A percentile compares a stretch with the other conserved stretches of the same genome.
phyloP scores from a whole-genome alignment of 2,329 filamentous ascomycete genomes.

The Pseudonectria foliicola region DNA sequence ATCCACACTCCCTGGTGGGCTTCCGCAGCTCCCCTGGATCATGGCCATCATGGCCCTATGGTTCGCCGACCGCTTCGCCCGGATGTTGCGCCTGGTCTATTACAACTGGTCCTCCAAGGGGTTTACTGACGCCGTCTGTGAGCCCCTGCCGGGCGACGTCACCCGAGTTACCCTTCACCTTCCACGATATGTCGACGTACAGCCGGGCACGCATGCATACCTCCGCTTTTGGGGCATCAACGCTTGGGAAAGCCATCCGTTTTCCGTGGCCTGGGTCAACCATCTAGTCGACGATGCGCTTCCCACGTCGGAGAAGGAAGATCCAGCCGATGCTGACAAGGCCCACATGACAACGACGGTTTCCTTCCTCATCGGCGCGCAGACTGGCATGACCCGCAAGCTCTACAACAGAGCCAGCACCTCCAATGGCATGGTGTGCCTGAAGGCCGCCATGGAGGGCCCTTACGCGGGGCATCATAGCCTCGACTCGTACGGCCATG shows the following conservation, averaged over 20 bases:
- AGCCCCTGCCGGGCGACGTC: conserved; percentile 62
- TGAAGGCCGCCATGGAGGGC: conserved; percentile 76
- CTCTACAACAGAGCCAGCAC: conserved; percentile 64
- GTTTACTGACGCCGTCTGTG: conserved; percentile 58
- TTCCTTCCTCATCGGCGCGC: conserved; percentile 79
- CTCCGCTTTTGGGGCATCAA: conserved; percentile 61
- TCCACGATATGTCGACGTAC: conserved; percentile 57
- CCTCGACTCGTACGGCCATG: conserved; percentile 87
- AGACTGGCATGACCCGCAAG: conserved; percentile 79
- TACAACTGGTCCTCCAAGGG: conserved; percentile 55
- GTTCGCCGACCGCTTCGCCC: conserved; percentile 61
- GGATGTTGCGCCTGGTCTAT: conserved; percentile 57
- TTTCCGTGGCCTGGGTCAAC: conserved; percentile 70
- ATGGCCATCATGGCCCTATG: conserved; percentile 70
- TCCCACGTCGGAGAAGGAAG: conserved; percentile 35
- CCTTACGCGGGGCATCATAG: conserved; percentile 81
- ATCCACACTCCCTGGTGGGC: conserved; percentile 54
- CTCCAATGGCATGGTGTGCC: conserved; percentile 46
- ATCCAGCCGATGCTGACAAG: conserved; percentile 31
- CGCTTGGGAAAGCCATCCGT: conserved; percentile 69
- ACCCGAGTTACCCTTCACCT: conserved; percentile 64
- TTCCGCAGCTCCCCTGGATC: conserved; percentile 69
- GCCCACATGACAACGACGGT: conserved; percentile 48
- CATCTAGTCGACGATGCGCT: conserved; percentile 37
- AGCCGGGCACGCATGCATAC: conserved; percentile 68